Evolutionary conservation across 495 filamentous ascomycete genomes (phyloP), one percentile per base, ranked within the genome.

Genomic region (Talaromyces proteolyticus): DNA sequence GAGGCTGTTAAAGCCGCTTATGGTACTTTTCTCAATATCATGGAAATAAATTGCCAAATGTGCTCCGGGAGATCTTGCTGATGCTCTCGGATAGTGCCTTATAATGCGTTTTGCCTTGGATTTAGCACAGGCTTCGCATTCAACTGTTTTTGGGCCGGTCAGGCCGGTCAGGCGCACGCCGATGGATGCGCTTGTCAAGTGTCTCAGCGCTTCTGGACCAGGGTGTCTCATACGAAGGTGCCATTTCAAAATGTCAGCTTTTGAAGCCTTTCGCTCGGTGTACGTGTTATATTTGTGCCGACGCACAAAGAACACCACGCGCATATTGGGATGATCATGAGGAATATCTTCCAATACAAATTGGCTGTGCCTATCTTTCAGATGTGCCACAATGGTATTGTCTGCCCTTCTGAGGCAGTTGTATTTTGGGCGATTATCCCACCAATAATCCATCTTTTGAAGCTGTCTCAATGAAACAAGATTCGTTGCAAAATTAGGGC

Each of bases 1-100:
- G 12, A 22, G 23, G 10, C 14, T 47, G 14, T 34, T 47, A 2
- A 22, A 22, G 8, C n/a, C n/a, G 7, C 26, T 38, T 14, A 21
- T 16, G 10, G 19, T n/a, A n/a, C n/a, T n/a, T n/a, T n/a, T 3
- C 12, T 50, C 48, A 14, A 3, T 12, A 39, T 49, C 36, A 21
- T 49, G 18, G 3, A 49, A 38, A 29, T 49, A 22, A 17, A 49
- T n/a, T n/a, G n/a, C n/a, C n/a, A n/a, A n/a, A n/a, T n/a, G n/a
- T n/a, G n/a, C n/a, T n/a, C n/a, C n/a, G n/a, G n/a, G n/a, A n/a
- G n/a, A n/a, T n/a, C n/a, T n/a, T n/a, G n/a, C n/a, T n/a, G n/a
- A n/a, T n/a, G n/a, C n/a, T n/a, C n/a, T n/a, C n/a, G n/a, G n/a
- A n/a, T n/a, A n/a, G n/a, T n/a, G n/a, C n/a, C n/a, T n/a, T n/a